These are phyloP conservation scores for Prunus davidiana DNA, from an alignment of 306 rosid species.

Conservation along the genomic window DNA sequence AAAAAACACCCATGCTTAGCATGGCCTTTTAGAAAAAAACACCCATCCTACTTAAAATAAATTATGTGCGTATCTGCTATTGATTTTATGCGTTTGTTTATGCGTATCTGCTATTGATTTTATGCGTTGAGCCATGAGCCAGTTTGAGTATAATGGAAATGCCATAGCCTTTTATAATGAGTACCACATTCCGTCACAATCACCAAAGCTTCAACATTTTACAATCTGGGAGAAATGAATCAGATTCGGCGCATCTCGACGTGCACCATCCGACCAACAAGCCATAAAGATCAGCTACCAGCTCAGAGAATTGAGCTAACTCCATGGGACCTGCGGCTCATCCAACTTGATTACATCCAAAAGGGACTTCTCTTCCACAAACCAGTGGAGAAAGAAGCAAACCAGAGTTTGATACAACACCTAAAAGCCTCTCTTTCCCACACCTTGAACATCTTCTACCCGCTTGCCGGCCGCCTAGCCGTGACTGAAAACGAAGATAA, in stretches of 20 bases:
- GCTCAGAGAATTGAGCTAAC: neutral
- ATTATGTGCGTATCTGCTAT: too few species aligned
- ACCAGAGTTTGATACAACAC: neutral
- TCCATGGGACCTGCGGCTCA: slow-evolving; percentile 32
- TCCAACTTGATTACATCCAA: neutral
- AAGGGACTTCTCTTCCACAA: slow-evolving; percentile 30
- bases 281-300: neutral
- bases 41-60: too few species aligned
- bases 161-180: too few species aligned
- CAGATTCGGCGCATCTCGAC: neutral
- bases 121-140: too few species aligned
- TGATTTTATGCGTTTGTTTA: too few species aligned
- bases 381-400: neutral
- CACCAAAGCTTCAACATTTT: too few species aligned
- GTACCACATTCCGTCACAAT: too few species aligned
- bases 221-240: too few species aligned
- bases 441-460: neutral
- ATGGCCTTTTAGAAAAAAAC: too few species aligned
- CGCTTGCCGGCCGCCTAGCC: slow-evolving; percentile 10
- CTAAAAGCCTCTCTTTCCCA: slow-evolving; percentile 17
- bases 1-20: too few species aligned
- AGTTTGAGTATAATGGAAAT: too few species aligned
- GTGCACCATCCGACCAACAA: neutral
- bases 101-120: too few species aligned
- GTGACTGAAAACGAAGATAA: neutral